Evolutionary conservation across 176 grass and related monocot genomes (phyloP), one percentile per base, ranked within the genome.

Genomic region (Triticum turgidum): DNA sequence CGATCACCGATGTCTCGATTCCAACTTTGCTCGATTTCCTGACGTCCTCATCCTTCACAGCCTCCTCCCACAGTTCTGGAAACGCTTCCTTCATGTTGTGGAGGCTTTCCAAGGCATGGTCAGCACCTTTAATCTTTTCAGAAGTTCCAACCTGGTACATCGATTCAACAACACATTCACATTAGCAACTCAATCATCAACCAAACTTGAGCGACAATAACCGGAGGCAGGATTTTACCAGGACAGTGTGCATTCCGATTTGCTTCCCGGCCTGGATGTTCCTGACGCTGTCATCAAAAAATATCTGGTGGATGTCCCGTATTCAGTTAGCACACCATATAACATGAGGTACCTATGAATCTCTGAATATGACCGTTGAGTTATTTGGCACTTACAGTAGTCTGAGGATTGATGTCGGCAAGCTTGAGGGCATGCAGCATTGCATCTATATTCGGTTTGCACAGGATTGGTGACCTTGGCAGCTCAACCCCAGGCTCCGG

Each of bases 51-150:
- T 87, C 88, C 85, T 95, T 93, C 89, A 90, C 89, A 61, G 86
- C 89, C 82, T 93, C 95, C 15, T 66, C 93, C 95, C 91, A 93
- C 17, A 98, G 89, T 70, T 98, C 95, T 35, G 95, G 95, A 68
- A 98, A 59, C 0, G 93, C 95, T 59, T 95, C 91, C 89, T 91
- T 95, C 59, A 95, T 81, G 88, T 98, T 95, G 86, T 98, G 95
- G 29, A 98, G 81, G 70, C 85, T 95, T 75, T 98, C 93, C 58
- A 98, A 61, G 3, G 93, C 91, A 82, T 98, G 77, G 85, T 95
- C 95, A n/a, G 95, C 95, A 24, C 93, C 95, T 82, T 93, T 90
- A 34, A 78, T 88, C 74, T 89, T 92, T 59, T 91, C 85, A 25
- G 88, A 95, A 59, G 85, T 92, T 64, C 93, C 95, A 81, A 98